These are phyloP conservation scores for Boletus sp. DNA, from an alignment of 768 basidiomycete genomes.

Conservation along the genomic window DNA sequence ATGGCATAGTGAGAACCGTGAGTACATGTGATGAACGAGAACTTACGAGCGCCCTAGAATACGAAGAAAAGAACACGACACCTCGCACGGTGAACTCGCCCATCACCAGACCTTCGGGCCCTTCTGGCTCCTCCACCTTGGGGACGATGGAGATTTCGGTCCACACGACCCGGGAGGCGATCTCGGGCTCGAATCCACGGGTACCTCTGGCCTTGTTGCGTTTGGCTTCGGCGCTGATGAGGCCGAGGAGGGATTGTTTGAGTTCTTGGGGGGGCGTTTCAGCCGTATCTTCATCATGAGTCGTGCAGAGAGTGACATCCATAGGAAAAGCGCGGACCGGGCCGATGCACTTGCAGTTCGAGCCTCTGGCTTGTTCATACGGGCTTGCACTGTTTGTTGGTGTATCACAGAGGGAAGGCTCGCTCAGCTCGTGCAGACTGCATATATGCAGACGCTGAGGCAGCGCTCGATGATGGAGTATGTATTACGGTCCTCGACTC, in stretches of 20 bases:
- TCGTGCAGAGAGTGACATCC: slow-evolving; percentile 32
- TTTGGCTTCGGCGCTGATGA: slow-evolving; percentile 13
- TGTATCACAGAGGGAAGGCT: slow-evolving; percentile 31
- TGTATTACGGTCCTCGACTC: slow-evolving; percentile 34
- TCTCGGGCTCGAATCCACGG: slow-evolving; percentile 23
- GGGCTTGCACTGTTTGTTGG: slow-evolving; percentile 33
- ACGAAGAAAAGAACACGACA: background rate
- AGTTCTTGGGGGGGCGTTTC: slow-evolving; percentile 28
- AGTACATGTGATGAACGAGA: too few species aligned
- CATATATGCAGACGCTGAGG: slow-evolving; percentile 27
- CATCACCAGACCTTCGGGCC: slow-evolving; percentile 46
- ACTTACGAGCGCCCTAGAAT: too few species aligned
- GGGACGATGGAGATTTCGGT: slow-evolving; percentile 42
- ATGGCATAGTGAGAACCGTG: too few species aligned
- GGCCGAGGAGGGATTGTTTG: slow-evolving; percentile 27
- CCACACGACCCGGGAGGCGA: slow-evolving; percentile 28
- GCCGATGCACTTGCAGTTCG: slow-evolving; percentile 21
- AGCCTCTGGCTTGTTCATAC: slow-evolving; percentile 34
- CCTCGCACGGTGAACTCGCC: slow-evolving; percentile 40
- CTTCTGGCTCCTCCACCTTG: slow-evolving; percentile 45
- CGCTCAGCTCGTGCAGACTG: slow-evolving; percentile 19
- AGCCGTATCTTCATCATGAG: slow-evolving; percentile 31
- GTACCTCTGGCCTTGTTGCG: slow-evolving; percentile 5
- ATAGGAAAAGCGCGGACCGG: too few species aligned
- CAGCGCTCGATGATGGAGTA: slow-evolving; percentile 30